Evolutionary conservation across 306 rosid genomes (phyloP).

Genomic region (Rubus idaeus): DNA sequence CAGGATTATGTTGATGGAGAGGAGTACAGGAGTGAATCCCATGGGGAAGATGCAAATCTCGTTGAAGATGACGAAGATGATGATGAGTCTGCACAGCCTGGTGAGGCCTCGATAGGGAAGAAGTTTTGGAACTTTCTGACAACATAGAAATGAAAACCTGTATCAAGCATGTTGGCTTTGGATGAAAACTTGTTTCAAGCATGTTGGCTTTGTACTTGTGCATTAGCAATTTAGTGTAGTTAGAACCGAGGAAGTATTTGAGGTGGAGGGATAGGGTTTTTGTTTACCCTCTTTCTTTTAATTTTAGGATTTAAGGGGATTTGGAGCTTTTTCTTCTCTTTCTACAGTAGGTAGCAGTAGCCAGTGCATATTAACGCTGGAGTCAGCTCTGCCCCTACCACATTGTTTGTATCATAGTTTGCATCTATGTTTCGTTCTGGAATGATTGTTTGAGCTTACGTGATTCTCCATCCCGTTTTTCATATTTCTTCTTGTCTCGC

Average conservation of each 20-base stretch:
- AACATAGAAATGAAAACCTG: conserved; percentile 42
- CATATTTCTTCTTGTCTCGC: no score
- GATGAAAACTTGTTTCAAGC: conserved; percentile 28
- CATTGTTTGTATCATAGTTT: conserved; percentile 73
- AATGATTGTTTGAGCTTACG: conserved; percentile 47
- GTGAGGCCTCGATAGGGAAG: conserved; percentile 82
- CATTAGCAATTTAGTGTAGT: conserved; percentile 50
- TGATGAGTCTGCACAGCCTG: conserved; percentile 60
- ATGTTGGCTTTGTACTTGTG: conserved; percentile 44
- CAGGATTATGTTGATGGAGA: conserved; percentile 36
- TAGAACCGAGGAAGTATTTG: conserved; percentile 43
- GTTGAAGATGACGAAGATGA: conserved; percentile 37
- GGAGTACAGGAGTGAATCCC: conserved; percentile 59
- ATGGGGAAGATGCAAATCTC: conserved; percentile 40
- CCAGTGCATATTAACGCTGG: conserved; percentile 57
- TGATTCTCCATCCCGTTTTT: neutral
- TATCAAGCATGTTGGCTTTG: conserved; percentile 37
- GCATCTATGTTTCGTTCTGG: conserved; percentile 31
- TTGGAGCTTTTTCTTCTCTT: conserved; percentile 20
- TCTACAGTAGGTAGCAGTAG: conserved; percentile 45
- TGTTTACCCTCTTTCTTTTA: conserved; percentile 29
- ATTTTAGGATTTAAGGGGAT: conserved; percentile 32
- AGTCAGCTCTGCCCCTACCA: conserved; percentile 28
- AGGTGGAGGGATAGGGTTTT: conserved; percentile 51
- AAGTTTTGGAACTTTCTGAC: conserved; percentile 86